Base-by-base conservation (phyloP, 768 basidiomycete genomes). In the Phaeolepiota aurea region DNA sequence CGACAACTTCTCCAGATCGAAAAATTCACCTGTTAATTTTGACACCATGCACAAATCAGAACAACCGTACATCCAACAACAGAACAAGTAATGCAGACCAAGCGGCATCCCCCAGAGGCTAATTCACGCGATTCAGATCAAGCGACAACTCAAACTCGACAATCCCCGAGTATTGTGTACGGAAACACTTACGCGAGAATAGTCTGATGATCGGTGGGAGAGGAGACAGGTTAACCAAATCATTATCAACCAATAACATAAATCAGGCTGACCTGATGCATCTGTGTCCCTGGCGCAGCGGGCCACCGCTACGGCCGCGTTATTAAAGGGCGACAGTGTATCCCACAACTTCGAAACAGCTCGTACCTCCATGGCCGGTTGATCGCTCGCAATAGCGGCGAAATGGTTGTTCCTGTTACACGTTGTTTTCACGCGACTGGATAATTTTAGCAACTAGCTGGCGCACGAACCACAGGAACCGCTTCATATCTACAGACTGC, bases 91-190 rank as follows among this genome's bases (percentile, higher is more conserved):
- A 31, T 13, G 51, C 64, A 33, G 43, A 74, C 80, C 82, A 38
- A 84, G 76, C 19, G 81, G 81, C 79, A 84, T 82, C 3, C 82
- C 82, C 74, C 79, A 83, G 11, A 82, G 57, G 4, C 80, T 81
- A 37, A 15, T 40, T 28, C 25, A 28, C 7, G 25, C 25, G n/a
- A 7, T 7, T n/a, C 25, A 28, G n/a, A 28, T 7, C 7, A 28
- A 28, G 25, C 25, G 25, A 28, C n/a, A n/a, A 28, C 25, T 28
- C 25, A n/a, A n/a, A n/a, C n/a, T n/a, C n/a, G n/a, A n/a, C n/a
- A n/a, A n/a, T 50, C 81, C 77, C 71, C 75, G 12, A 82, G 56
- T 39, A 81, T 57, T 14, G 80, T 81, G 78, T 79, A 48, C n/a
- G n/a, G n/a, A 9, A 20, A 33, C 44, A 32, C 32, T 10, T 37